Percentiles rank a stretch among this genome's conserved stretches.
phyloP scores from a whole-genome alignment of 306 rosid genomes.

The Cicer arietinum region DNA sequence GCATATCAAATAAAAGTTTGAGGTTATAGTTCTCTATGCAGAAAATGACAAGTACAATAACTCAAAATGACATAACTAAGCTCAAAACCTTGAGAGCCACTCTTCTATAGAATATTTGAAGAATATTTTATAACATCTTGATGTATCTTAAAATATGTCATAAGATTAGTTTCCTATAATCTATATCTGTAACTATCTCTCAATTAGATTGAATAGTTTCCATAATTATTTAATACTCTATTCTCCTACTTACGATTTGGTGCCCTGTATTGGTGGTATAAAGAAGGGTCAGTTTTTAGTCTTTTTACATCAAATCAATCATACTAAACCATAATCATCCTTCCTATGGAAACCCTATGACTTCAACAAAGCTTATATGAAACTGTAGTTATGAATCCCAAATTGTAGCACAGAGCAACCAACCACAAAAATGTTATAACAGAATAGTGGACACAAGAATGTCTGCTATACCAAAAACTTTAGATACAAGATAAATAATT shows the following conservation, averaged over 20 bases:
- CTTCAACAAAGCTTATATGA: not conserved
- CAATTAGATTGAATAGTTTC: not conserved
- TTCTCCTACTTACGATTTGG: not conserved
- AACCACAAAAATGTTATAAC: not conserved
- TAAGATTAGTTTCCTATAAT: not conserved
- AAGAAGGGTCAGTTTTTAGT: not conserved
- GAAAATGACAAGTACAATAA: not conserved
- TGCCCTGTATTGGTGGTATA: not conserved
- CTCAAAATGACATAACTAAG: not conserved
- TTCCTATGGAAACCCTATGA: not conserved
- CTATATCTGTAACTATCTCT: not conserved
- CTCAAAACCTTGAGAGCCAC: not conserved
- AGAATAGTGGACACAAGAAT: not conserved
- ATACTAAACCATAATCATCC: not conserved
- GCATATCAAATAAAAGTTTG: not conserved
- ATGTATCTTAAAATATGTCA: not conserved
- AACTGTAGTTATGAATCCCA: not conserved
- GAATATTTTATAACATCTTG: not conserved
- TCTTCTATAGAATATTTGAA: not conserved
- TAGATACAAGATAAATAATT: not conserved
- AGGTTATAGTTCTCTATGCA: conserved; percentile 5
- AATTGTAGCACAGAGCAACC: not conserved
- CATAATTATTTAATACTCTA: not conserved
- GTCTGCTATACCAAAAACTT: not conserved
- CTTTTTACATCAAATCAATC: not conserved